These are phyloP conservation scores for Vitis hybrid DNA, from an alignment of 177 flowering plant species.

Conservation along the genomic window DNA sequence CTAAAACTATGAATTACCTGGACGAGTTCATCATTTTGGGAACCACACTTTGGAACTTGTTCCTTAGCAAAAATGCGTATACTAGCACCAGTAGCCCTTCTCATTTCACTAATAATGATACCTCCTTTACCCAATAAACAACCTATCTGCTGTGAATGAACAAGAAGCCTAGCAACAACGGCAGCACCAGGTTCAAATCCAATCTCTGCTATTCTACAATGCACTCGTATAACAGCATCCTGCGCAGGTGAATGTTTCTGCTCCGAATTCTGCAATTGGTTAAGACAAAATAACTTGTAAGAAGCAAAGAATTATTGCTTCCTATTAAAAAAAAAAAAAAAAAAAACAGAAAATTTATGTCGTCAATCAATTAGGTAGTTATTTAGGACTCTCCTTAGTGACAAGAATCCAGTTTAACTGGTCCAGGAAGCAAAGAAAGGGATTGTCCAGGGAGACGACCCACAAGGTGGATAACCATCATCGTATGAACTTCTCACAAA, in stretches of 20 bases:
- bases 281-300: background rate
- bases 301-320: background rate
- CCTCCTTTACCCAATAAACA: slow-evolving; percentile 70
- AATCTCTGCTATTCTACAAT: slow-evolving; percentile 40
- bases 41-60: slow-evolving; percentile 33
- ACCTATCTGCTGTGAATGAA: slow-evolving; percentile 55
- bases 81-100: slow-evolving; percentile 56
- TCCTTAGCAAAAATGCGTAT: slow-evolving; percentile 51
- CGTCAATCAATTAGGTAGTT: no score
- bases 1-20: slow-evolving; percentile 33
- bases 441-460: background rate
- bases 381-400: no score
- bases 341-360: no score
- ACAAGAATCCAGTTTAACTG: background rate
- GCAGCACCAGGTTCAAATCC: slow-evolving; percentile 47
- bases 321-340: no score
- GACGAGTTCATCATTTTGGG: slow-evolving; percentile 49
- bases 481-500: background rate
- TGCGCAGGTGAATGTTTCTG: slow-evolving; percentile 55
- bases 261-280: slow-evolving; percentile 39
- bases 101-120: slow-evolving; percentile 46
- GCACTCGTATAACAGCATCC: slow-evolving; percentile 60
- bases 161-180: slow-evolving; percentile 62
- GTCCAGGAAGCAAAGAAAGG: background rate
- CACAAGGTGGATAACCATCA: background rate